phyloP scores from a whole-genome alignment of 768 basidiomycete species.

The Inosperma sp. region DNA sequence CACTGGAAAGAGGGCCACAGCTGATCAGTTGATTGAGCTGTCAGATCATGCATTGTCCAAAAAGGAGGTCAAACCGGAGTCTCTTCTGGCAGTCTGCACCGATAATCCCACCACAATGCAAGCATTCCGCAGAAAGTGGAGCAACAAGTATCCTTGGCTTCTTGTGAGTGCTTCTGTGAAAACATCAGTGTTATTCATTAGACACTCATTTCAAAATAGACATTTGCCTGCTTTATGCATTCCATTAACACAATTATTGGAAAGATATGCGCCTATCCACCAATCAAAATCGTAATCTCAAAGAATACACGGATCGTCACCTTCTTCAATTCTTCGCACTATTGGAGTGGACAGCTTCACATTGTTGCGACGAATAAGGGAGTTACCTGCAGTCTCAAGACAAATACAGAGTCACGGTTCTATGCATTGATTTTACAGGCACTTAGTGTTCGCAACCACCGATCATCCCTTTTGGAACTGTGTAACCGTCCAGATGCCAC shows the following conservation, averaged over 20 bases:
- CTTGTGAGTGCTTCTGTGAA: slow-evolving; percentile 11
- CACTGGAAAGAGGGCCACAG: slow-evolving; percentile 19
- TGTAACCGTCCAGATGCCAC: slow-evolving; percentile 10
- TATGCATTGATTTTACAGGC: slow-evolving; percentile 24
- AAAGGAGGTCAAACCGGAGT: slow-evolving; percentile 19
- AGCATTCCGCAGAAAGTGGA: slow-evolving; percentile 19
- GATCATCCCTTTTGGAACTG: slow-evolving; percentile 1
- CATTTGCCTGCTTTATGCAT: slow-evolving; percentile 29
- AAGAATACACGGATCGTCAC: slow-evolving; percentile 22
- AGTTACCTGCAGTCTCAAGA: slow-evolving; percentile 21
- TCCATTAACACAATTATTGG: slow-evolving; percentile 28
- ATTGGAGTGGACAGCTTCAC: slow-evolving; percentile 33
- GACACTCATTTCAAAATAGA: slow-evolving; percentile 15
- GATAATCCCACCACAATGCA: slow-evolving; percentile 33
- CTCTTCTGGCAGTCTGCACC: slow-evolving; percentile 24
- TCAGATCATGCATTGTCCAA: slow-evolving; percentile 15
- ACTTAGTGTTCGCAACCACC: slow-evolving; percentile 17
- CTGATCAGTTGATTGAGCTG: slow-evolving; percentile 19
- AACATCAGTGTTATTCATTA: not conserved
- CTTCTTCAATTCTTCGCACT: slow-evolving; percentile 31
- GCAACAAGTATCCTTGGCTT: slow-evolving; percentile 22
- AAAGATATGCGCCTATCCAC: slow-evolving; percentile 21
- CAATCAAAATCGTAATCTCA: slow-evolving; percentile 20
- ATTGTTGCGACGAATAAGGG: slow-evolving; percentile 11
- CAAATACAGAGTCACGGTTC: slow-evolving; percentile 23